Percentiles rank a stretch among this genome's conserved stretches.
These are phyloP conservation scores for Globisporangium echinulatum DNA, from an alignment of 352 stramenopile species.

Conservation along the genomic window DNA sequence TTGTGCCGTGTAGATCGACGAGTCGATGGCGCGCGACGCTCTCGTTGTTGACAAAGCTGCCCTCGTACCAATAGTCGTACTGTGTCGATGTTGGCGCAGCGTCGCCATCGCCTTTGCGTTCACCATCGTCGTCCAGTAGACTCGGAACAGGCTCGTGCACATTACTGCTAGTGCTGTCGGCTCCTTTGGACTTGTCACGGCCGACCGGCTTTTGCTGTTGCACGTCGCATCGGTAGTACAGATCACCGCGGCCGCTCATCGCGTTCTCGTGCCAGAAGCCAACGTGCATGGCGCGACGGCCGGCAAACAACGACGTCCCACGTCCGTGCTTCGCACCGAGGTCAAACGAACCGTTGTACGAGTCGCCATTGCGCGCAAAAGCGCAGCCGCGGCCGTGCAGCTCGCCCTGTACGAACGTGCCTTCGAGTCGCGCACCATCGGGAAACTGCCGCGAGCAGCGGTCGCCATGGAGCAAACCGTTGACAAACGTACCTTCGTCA, in stretches of 20 bases:
- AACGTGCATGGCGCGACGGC: slow-evolving; percentile 33
- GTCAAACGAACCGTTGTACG: slow-evolving; percentile 63
- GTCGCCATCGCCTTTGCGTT: not conserved
- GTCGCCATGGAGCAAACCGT: slow-evolving; percentile 47
- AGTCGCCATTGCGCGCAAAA: slow-evolving; percentile 35
- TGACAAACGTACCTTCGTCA: slow-evolving; percentile 57
- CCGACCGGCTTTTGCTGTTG: too few relatives aligned
- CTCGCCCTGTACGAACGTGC: slow-evolving; percentile 38
- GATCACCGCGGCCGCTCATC: slow-evolving; percentile 53
- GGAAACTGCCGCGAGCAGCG: slow-evolving; percentile 38
- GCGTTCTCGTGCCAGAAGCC: slow-evolving; percentile 65
- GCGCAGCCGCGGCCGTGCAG: slow-evolving; percentile 35
- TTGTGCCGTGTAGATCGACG: slow-evolving; percentile 32
- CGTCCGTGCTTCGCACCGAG: slow-evolving; percentile 35
- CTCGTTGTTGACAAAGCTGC: slow-evolving; percentile 52
- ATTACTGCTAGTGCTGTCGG: not conserved
- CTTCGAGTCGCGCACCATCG: slow-evolving; percentile 39
- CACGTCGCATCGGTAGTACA: slow-evolving; percentile 24
- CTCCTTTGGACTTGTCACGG: not conserved
- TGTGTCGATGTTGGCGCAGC: slow-evolving; percentile 10
- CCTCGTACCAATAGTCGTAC: slow-evolving; percentile 74
- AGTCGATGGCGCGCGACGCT: slow-evolving; percentile 50
- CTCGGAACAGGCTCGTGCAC: not conserved
- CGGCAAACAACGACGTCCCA: slow-evolving; percentile 30
- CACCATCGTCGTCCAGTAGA: not conserved